These are phyloP conservation scores for Verbascum thapsus DNA, from an alignment of 257 asterid species.

Conservation along the genomic window DNA sequence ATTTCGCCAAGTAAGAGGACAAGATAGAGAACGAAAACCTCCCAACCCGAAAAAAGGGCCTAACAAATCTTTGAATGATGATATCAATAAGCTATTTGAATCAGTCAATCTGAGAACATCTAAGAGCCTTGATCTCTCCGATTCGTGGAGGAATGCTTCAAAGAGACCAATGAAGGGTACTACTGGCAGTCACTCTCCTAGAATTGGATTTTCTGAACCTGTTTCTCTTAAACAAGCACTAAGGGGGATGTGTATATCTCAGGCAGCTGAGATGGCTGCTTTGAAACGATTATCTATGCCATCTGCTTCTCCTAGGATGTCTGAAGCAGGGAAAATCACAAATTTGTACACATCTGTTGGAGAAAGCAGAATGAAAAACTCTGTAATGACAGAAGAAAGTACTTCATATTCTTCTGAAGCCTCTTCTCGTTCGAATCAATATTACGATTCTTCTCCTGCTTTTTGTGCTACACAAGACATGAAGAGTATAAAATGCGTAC, in stretches of 20 bases:
- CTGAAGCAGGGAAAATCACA: constrained; percentile 54
- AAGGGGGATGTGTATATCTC: constrained; percentile 94
- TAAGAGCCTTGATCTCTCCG: constrained; percentile 49
- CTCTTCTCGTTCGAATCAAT: constrained; percentile 34
- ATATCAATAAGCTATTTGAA: constrained; percentile 61
- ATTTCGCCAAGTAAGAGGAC: constrained; percentile 28
- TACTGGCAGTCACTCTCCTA: constrained; percentile 66
- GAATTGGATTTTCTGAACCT: constrained; percentile 79
- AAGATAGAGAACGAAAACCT: constrained; percentile 35
- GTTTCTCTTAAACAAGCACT: constrained; percentile 86
- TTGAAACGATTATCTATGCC: constrained; percentile 61
- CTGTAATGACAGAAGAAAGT: constrained; percentile 48
- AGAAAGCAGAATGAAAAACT: constrained; percentile 33
- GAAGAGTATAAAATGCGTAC: constrained; percentile 26
- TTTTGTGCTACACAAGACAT: constrained; percentile 18
- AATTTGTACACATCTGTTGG: constrained; percentile 44
- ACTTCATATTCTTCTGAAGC: constrained; percentile 43
- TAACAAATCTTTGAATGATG: constrained; percentile 36
- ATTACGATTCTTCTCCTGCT: constrained; percentile 36
- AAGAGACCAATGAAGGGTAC: constrained; percentile 73
- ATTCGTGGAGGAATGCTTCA: constrained; percentile 49
- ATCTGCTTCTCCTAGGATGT: constrained; percentile 75
- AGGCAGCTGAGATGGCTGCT: constrained; percentile 93
- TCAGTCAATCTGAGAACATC: constrained; percentile 45
- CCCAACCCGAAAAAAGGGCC: constrained; percentile 35